Evolutionary conservation across 2,329 filamentous ascomycete species (phyloP).

Genomic region (Phialophora macrospora): DNA sequence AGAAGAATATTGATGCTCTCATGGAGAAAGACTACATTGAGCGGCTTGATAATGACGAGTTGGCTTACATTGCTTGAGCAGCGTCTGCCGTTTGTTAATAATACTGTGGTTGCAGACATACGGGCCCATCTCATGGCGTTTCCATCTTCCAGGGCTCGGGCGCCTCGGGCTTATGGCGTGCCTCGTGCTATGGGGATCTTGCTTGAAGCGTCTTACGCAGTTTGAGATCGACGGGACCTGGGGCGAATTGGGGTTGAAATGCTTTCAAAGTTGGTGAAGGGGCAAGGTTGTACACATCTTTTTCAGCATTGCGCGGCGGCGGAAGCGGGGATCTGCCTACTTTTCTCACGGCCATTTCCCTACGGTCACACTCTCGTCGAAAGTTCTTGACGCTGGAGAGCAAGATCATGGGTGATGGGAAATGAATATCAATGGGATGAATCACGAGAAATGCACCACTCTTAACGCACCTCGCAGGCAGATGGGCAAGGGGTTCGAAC

Average conservation of each 20-base stretch:
- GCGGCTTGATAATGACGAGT: slow-evolving; percentile 88
- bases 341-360: slow-evolving; percentile 4
- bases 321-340: slow-evolving; percentile 4
- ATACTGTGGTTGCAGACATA: not conserved
- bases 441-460: slow-evolving; percentile 10
- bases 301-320: slow-evolving; percentile 14
- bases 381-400: not conserved
- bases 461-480: not conserved
- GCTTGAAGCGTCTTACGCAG: not conserved
- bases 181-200: not conserved
- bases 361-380: not conserved
- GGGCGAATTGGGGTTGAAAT: not conserved
- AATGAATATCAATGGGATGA: slow-evolving; percentile 2
- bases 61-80: slow-evolving; percentile 87
- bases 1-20: slow-evolving; percentile 98
- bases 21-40: slow-evolving; percentile 99
- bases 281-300: not conserved
- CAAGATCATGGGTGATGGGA: not conserved
- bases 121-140: not conserved
- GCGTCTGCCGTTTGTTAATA: not conserved
- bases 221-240: not conserved
- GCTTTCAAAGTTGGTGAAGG: not conserved
- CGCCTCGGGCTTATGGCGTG: not conserved
- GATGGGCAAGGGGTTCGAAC: not conserved
- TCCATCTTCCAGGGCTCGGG: not conserved